These are phyloP conservation scores for Stagonosporopsis rhizophila DNA, from an alignment of 2,329 filamentous ascomycete genomes.

Conservation along the genomic window DNA sequence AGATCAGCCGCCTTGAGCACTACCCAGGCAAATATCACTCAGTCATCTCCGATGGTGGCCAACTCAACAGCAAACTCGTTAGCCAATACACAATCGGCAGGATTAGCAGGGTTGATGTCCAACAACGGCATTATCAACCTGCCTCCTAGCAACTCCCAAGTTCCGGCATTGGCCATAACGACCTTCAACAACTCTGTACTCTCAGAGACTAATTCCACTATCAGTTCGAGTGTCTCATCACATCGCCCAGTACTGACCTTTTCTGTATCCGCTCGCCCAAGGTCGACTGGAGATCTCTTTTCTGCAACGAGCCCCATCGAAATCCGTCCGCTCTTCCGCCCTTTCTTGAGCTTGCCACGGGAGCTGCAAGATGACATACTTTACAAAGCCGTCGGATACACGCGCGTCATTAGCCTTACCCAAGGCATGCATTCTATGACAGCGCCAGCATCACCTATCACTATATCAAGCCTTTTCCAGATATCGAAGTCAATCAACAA, in stretches of 20 bases:
- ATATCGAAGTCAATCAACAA: conserved; percentile 29
- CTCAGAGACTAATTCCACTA: not conserved
- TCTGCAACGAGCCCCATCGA: conserved; percentile 25
- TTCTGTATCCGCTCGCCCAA: conserved; percentile 5
- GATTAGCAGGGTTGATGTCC: not conserved
- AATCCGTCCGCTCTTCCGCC: conserved; percentile 40
- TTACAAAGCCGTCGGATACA: conserved; percentile 27
- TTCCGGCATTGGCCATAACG: not conserved
- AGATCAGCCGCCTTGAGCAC: not conserved
- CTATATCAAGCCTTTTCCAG: conserved; percentile 27
- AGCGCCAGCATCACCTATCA: conserved; percentile 15
- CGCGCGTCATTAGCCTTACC: conserved; percentile 10
- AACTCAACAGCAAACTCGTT: not conserved
- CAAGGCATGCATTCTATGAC: not conserved
- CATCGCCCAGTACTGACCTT: not conserved
- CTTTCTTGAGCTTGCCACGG: conserved; percentile 33
- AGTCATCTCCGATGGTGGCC: not conserved
- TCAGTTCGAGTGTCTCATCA: too few species aligned
- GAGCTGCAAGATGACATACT: conserved; percentile 43
- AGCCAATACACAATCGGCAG: not conserved
- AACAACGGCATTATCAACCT: not conserved
- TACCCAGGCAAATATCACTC: not conserved
- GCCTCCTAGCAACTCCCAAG: not conserved
- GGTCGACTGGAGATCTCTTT: conserved; percentile 10
- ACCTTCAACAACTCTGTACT: not conserved